Base-by-base conservation (phyloP, 352 stramenopile genomes). In the Thalassiosira exigua region DNA sequence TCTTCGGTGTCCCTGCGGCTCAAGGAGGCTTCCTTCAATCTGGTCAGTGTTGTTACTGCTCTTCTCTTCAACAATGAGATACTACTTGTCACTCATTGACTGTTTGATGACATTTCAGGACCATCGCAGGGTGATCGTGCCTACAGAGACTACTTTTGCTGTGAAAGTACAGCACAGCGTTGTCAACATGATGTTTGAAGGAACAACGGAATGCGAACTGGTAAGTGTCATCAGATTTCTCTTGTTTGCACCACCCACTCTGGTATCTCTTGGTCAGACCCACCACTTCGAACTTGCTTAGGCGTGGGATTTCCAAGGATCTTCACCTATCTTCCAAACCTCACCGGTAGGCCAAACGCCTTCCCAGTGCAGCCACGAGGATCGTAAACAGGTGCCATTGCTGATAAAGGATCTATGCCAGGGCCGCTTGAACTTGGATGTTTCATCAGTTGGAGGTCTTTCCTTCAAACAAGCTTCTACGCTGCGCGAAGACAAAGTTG, bases 181-280 rank as follows among this genome's bases (percentile, higher is more conserved):
- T 22, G 84, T 93, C 46, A 86, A 92, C 54, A 92, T 94, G 83
- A 76, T 79, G 0, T 85, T 92, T 69, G 90, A 94, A 62, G 90
- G 90, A 19, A 86, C 81, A 42, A 92, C 85, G 14, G 57, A 86
- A 65, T 93, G 88, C 60, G 90, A 94, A 70, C 42, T 93, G 32
- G 36, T 44, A 14, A 44, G 36, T 44, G 7, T 14, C 36, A 7
- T 44, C 36, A 7, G 14, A 14, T 44, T 7, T 14, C 36, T 14
- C n/a, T n/a, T n/a, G n/a, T n/a, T n/a, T n/a, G n/a, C 36, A 14
- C 7, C 36, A 44, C 14, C 14, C 14, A 14, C 36, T 44, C 14
- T 44, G 36, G 36, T 14, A 7, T 44, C 14, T 44, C 14, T 44
- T 44, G 14, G 7, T 44, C 14, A 44, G 7, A 14, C 36, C 7